Evolutionary conservation across 768 basidiomycete species (phyloP), one percentile per base, ranked within the genome.

Genomic region (Mycena venus): DNA sequence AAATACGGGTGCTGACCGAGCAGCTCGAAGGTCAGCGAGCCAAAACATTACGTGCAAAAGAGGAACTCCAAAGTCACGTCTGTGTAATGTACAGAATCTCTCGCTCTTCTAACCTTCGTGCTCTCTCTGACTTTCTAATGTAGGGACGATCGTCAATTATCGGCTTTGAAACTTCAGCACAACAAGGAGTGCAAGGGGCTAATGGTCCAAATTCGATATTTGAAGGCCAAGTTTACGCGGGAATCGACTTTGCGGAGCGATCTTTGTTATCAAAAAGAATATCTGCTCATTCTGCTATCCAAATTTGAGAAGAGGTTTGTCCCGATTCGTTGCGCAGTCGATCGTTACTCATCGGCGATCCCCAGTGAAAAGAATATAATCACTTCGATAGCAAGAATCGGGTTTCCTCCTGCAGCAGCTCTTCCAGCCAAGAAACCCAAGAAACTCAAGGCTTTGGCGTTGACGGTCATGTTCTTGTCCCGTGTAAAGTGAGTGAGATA

Each of bases 131-230:
- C 67, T 42, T 11, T 15, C 32, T 25, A 6, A 31, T 64, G 25
- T 69, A 93, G 92, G 23, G 90, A 94, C 72, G 87, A 88, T 6
- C 79, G 77, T 19, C 89, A 92, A 78, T 75, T 95, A 6, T 85
- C 86, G 3, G 84, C 85, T 15, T 79, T 95, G 75, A 92, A 88
- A 75, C 77, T 84, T 3, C 92, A 91, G 81, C 95, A 96, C 80
- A 95, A 94, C 75, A 90, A 91, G 74, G 96, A 99, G 80, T 94
- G 94, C 86, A 97, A 96, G 80, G 96, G 96, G 11, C 86, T 99
- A 23, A 92, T 99, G 60, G 91, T 95, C 10, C 96, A 98, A 82
- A 96, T 98, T 71, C 90, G 89, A 49, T 99, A 98, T 83, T 88
- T 99, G 77, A 98, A 99, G 82, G 94, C 94, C 67, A 96, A 96